A percentile compares a stretch with the other conserved stretches of the same genome.
These are phyloP conservation scores for Metschnikowia reukaufii DNA, from an alignment of 805 yeast genomes.

Conservation along the genomic window DNA sequence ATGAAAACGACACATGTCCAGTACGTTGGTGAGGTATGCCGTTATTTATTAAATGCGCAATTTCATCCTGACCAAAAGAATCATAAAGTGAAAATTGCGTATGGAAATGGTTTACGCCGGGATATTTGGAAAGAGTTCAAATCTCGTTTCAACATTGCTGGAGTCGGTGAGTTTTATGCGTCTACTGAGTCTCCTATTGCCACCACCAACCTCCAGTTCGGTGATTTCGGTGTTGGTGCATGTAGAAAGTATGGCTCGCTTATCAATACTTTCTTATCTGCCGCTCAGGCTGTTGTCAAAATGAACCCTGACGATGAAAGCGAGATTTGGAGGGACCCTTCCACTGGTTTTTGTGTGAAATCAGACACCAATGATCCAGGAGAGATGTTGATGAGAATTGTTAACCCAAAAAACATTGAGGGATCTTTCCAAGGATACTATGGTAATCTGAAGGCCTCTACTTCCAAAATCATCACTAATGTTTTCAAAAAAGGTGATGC, in stretches of 20 bases:
- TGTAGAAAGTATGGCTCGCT: constrained; percentile 75
- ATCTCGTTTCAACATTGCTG: constrained; percentile 67
- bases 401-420: constrained; percentile 62
- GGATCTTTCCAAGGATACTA: constrained; percentile 86
- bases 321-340: constrained; percentile 65
- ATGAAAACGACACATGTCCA: constrained; percentile 77
- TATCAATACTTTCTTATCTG: constrained; percentile 50
- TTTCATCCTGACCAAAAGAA: constrained; percentile 61
- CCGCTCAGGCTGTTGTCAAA: constrained; percentile 60
- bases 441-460: constrained; percentile 76
- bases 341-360: constrained; percentile 56
- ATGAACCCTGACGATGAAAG: constrained; percentile 82
- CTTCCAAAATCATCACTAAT: constrained; percentile 67
- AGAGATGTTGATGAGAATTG: constrained; percentile 77
- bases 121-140: constrained; percentile 88
- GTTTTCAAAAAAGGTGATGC: constrained; percentile 88
- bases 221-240: constrained; percentile 83
- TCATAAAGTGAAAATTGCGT: constrained; percentile 68
- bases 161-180: constrained; percentile 89
- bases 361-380: constrained; percentile 73
- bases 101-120: constrained; percentile 86
- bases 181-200: constrained; percentile 93
- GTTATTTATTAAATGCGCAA: constrained; percentile 72
- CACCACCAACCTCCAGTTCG: constrained; percentile 73
- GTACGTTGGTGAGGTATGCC: constrained; percentile 93